A percentile compares a stretch with the other conserved stretches of the same genome.
Evolutionary conservation across 331 rosid genomes (phyloP).

Genomic region (Rhamnella rubrinervis): DNA sequence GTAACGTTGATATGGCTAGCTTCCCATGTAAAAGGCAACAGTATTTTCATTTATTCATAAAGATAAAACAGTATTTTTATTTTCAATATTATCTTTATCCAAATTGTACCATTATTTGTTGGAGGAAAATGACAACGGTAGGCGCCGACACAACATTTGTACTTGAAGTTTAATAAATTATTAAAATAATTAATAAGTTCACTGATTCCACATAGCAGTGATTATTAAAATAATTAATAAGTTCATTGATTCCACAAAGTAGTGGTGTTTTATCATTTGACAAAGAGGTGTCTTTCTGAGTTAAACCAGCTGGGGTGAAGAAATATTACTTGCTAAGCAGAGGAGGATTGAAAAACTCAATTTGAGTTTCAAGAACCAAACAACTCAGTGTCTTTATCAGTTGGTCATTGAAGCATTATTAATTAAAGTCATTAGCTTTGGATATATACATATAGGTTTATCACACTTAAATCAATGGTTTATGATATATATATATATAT

Average conservation of each 20-base stretch:
- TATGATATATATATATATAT: no score
- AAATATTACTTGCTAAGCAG: constrained; percentile 1
- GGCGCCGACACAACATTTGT: not conserved
- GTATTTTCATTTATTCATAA: no score
- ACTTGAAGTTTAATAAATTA: constrained; percentile 14
- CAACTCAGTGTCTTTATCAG: no score
- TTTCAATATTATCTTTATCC: not conserved
- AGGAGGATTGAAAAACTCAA: constrained; percentile 2
- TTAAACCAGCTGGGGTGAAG: constrained; percentile 19
- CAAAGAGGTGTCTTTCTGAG: constrained; percentile 37
- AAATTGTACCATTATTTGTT: constrained; percentile 1
- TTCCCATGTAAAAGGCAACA: constrained; percentile 13
- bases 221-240: not conserved
- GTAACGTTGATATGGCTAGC: constrained; percentile 23
- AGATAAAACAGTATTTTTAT: no score
- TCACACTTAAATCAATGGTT: no score
- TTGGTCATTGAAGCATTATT: no score
- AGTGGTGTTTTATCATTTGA: constrained; percentile 34
- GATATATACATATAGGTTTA: no score
- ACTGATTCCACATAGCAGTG: no score
- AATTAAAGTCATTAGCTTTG: no score
- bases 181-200: not conserved
- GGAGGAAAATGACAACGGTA: constrained; percentile 10
- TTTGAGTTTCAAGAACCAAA: no score
- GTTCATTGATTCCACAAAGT: not conserved